A percentile compares a stretch with the other conserved stretches of the same genome.
Conservation (phyloP, 345 rosid species). For the Cardamine occulta region DNA sequence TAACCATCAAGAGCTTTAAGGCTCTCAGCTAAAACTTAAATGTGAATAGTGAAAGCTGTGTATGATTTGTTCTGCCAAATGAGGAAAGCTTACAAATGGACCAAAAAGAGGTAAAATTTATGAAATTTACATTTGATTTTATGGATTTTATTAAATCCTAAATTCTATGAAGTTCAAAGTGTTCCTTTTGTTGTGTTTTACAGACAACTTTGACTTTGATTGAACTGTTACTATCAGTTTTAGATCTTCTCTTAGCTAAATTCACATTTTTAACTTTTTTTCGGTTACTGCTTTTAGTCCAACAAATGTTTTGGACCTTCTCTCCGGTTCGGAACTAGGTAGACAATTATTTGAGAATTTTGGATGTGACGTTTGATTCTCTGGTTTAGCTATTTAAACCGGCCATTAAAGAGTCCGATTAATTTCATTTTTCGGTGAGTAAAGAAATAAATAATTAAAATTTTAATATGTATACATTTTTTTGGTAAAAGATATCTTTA, state of each 20-base stretch:
- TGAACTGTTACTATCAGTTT: slow-evolving; percentile 1
- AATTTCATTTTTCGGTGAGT: neutral
- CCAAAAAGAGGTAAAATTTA: neutral
- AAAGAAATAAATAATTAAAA: too few species aligned
- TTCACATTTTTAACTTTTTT: neutral
- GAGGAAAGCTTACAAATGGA: neutral
- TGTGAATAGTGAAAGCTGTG: neutral
- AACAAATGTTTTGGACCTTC: neutral
- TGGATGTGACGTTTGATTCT: neutral
- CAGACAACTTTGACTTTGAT: neutral
- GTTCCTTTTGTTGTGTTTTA: neutral
- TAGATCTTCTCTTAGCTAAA: neutral
- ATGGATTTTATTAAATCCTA: neutral
- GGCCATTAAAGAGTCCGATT: neutral
- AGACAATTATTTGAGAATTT: too few species aligned
- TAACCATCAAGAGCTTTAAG: neutral
- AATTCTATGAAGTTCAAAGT: neutral
- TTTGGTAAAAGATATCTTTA: too few species aligned
- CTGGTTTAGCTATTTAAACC: neutral
- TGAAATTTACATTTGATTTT: neutral
- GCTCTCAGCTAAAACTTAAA: neutral
- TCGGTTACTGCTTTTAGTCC: neutral
- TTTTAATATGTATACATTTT: too few species aligned
- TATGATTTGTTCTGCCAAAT: too few species aligned
- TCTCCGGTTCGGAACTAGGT: too few species aligned